Evolutionary conservation across 192 early-diverging fungal genomes (phyloP).

Genomic region (Umbelopsis isabellina): DNA sequence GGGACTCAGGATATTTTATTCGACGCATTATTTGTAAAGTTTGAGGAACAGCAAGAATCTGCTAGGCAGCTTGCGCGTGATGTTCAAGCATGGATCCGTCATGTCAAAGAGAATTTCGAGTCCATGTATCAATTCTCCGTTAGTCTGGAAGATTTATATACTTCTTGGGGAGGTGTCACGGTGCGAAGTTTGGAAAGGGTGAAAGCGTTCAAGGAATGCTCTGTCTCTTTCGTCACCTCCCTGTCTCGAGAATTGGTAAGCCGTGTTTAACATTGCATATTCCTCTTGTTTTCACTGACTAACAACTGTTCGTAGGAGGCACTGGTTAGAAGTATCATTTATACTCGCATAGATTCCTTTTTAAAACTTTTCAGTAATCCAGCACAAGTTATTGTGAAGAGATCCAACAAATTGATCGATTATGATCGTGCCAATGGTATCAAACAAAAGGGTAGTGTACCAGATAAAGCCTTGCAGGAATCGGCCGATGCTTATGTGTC

Average conservation of each 20-base stretch:
- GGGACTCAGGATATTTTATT: constrained; percentile 60
- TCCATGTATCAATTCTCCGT: constrained; percentile 51
- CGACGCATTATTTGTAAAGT: constrained; percentile 57
- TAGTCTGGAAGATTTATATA: constrained; percentile 64
- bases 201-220: constrained; percentile 39
- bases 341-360: constrained; percentile 52
- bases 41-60: constrained; percentile 54
- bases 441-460: constrained; percentile 59
- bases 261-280: neutral
- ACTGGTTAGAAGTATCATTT: constrained; percentile 32
- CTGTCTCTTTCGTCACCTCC: constrained; percentile 38
- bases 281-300: neutral
- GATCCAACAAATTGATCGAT: constrained; percentile 73
- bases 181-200: constrained; percentile 32
- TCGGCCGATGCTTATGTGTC: constrained; percentile 66
- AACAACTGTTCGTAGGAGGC: constrained; percentile 3
- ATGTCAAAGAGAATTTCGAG: constrained; percentile 61
- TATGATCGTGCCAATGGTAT: constrained; percentile 68
- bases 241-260: constrained; percentile 48
- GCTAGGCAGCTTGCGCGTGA: constrained; percentile 54
- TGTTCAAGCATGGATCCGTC: constrained; percentile 49
- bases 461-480: constrained; percentile 67
- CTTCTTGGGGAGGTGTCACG: constrained; percentile 33
- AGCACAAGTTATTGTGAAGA: constrained; percentile 70
- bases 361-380: constrained; percentile 64